phyloP scores from a whole-genome alignment of 1,284 basidiomycete species.

The Tilletia horrida region DNA sequence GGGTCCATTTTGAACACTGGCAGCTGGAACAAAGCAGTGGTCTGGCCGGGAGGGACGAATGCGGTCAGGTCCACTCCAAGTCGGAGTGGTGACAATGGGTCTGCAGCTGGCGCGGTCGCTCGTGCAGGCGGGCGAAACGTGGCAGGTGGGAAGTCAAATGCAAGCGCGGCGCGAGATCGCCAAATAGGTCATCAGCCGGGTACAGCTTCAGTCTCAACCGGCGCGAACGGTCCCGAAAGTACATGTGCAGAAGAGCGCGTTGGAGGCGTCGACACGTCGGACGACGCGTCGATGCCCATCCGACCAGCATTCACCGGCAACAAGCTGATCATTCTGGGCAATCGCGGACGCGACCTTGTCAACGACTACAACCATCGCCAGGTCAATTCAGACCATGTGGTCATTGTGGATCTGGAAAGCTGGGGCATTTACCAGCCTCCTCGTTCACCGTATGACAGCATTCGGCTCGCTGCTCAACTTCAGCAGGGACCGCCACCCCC shows the following conservation, averaged over 20 bases:
- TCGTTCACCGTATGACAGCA: conserved; percentile 25
- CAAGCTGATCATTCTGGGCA: conserved; percentile 42
- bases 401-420: conserved; percentile 45
- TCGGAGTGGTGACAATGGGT: not conserved
- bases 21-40: conserved; percentile 45
- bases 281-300: not conserved
- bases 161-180: too few species aligned
- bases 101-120: not conserved
- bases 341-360: conserved; percentile 47
- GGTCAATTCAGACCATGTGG: conserved; percentile 49
- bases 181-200: not conserved
- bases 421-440: conserved; percentile 51
- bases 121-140: not conserved
- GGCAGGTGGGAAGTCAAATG: not conserved
- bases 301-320: conserved; percentile 21
- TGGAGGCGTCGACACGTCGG: not conserved
- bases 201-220: not conserved
- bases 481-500: not conserved
- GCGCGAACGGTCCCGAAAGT: not conserved
- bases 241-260: too few species aligned
- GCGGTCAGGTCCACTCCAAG: not conserved
- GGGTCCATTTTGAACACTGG: conserved; percentile 40
- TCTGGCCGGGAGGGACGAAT: conserved; percentile 30
- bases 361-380: conserved; percentile 52
- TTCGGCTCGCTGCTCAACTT: not conserved